Evolutionary conservation across 2,329 filamentous ascomycete genomes (phyloP), one percentile per base, ranked within the genome.

Genomic region (Grosmannia huntii): DNA sequence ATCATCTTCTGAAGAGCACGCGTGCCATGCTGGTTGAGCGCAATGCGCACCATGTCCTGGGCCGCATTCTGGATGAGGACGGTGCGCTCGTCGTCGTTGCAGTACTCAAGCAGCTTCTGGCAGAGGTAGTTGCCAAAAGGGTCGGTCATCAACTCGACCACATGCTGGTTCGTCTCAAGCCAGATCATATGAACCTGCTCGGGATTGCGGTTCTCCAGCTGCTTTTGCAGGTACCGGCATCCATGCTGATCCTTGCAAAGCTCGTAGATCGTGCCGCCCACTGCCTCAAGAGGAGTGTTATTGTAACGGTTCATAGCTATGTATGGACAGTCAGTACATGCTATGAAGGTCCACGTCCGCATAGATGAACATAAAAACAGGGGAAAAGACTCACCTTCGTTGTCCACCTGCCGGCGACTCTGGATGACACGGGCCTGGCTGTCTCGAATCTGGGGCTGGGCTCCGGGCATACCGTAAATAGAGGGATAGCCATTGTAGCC

Each of bases 1-100:
- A 99, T 99, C 94, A 99, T 99, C 80, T 97, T 99, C 76, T 99
- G 94, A 60, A 99, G 76, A 62, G 94, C 94, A 57, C 94, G 85
- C 60, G 94, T 99, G 65, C 94, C 94, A 70, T 99, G 94, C 75
- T 96, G 92, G 73, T 99, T 97, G 60, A 97, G 77, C 28, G 94
- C 94, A 68, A 99, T 96, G 66, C 86, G 86, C 27, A 95, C 90
- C 78, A 99, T 89, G 62, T 92, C 85, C 57, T 85, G 81, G 21
- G 90, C 84, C 48, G 94, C 90, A 66, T 95, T 96, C 71, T 91
- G 85, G 66, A 99, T 95, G 62, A 99, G 82, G 50, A 85, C 83
- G 57, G 92, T 97, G 64, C 94, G 90, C 76, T 99, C 92, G 56
- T 96, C 89, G 68, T 97, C 89, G 69, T 89, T 95, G 74, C 90